Conservation (phyloP, 1,284 basidiomycete genomes). For the Athelia sp. region DNA sequence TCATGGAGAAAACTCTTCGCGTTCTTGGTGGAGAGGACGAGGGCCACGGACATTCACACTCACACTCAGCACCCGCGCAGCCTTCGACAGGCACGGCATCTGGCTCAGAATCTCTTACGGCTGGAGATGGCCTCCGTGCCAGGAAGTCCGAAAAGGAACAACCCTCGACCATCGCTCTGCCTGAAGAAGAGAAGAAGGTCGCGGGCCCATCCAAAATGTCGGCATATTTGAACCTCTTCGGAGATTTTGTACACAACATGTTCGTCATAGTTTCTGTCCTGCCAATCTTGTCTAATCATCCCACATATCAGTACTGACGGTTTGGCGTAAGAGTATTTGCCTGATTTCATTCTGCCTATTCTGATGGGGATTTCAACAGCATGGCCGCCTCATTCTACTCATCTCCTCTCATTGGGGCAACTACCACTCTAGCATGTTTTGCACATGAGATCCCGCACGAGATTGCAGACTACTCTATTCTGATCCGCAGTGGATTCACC, state of each 20-base stretch:
- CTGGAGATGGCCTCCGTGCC: conserved; percentile 26
- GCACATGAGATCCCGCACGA: conserved; percentile 91
- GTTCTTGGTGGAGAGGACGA: conserved; percentile 67
- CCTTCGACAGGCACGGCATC: conserved; percentile 27
- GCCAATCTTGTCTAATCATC: conserved; percentile 12
- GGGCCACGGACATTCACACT: conserved; percentile 46
- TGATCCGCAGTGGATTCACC: conserved; percentile 84
- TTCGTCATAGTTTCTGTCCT: conserved; percentile 29
- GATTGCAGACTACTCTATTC: conserved; percentile 88
- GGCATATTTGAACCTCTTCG: conserved; percentile 87
- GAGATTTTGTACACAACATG: conserved; percentile 88
- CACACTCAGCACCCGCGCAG: conserved; percentile 45
- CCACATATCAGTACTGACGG: conserved; percentile 66
- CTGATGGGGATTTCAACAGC: conserved; percentile 28
- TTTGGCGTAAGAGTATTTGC: conserved; percentile 56
- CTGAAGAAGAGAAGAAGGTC: conserved; percentile 25
- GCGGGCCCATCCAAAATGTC: conserved; percentile 71
- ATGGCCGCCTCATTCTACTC: conserved; percentile 92
- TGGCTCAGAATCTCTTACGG: conserved; percentile 25
- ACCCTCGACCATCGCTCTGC: conserved; percentile 13
- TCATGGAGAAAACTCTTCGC: conserved; percentile 86
- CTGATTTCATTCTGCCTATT: conserved; percentile 1
- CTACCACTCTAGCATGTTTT: conserved; percentile 87
- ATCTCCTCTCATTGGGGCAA: conserved; percentile 83
- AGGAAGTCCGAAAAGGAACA: conserved; percentile 22